Evolutionary conservation across 345 rosid genomes (phyloP).

Genomic region (Pugionium dolabratum): DNA sequence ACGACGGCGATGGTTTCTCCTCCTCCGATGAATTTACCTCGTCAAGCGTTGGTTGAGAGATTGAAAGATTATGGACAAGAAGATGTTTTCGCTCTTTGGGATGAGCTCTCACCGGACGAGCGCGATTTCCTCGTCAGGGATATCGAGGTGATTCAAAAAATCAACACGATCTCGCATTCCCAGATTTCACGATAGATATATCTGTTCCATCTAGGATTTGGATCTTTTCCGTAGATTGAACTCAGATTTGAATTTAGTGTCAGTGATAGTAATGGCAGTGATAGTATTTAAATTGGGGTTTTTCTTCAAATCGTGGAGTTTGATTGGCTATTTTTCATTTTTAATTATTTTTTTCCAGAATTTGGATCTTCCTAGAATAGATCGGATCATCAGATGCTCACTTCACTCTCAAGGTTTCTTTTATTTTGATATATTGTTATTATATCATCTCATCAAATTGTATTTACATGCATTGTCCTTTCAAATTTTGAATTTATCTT

Average conservation of each 20-base stretch:
- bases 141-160: slow-evolving; percentile 57
- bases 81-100: slow-evolving; percentile 89
- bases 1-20: slow-evolving; percentile 35
- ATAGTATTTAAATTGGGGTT: neutral
- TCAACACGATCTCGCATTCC: neutral
- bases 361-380: slow-evolving; percentile 89
- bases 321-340: too few species aligned
- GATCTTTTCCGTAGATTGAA: neutral
- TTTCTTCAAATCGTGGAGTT: neutral
- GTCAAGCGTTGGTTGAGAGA: slow-evolving; percentile 78
- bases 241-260: neutral
- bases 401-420: slow-evolving; percentile 80
- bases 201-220: neutral
- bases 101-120: slow-evolving; percentile 79
- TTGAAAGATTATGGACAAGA: slow-evolving; percentile 97
- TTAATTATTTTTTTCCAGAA: slow-evolving; percentile 45
- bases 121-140: slow-evolving; percentile 74
- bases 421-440: neutral
- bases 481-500: too few species aligned
- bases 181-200: neutral
- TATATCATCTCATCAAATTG: neutral
- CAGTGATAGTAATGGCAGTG: neutral
- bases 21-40: slow-evolving; percentile 43
- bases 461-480: neutral
- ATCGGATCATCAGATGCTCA: slow-evolving; percentile 94